Conservation (phyloP, 805 yeast genomes). For the Ogataea pini region DNA sequence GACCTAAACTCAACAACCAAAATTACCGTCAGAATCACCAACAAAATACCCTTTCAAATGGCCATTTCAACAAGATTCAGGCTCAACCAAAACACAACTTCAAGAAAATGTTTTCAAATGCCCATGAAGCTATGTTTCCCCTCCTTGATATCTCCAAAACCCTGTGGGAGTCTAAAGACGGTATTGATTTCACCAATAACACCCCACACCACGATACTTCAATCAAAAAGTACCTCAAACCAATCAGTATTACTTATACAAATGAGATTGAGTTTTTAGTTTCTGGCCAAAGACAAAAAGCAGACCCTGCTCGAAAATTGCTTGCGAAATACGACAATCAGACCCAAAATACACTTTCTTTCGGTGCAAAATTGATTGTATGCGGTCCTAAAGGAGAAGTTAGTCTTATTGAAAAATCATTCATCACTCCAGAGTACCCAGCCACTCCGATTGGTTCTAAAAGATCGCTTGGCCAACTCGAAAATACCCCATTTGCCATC, state of each 20-base stretch:
- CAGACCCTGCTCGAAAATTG: conserved; percentile 16
- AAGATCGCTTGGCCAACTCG: conserved; percentile 17
- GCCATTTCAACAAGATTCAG: not conserved
- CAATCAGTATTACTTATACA: conserved; percentile 12
- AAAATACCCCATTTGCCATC: conserved; percentile 14
- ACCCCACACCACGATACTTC: conserved; percentile 4
- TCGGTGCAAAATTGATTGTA: conserved; percentile 12
- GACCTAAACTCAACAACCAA: conserved; percentile 9
- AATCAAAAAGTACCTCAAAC: conserved; percentile 17
- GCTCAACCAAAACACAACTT: conserved; percentile 11
- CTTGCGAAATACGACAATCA: conserved; percentile 10
- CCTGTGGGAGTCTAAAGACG: conserved; percentile 17
- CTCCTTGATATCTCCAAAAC: conserved; percentile 8
- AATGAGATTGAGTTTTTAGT: not conserved
- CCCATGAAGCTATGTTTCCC: conserved; percentile 22
- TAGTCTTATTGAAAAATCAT: not conserved
- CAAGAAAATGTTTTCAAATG: conserved; percentile 2
- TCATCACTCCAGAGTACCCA: not conserved
- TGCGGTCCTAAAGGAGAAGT: conserved; percentile 11
- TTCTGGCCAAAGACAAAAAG: not conserved
- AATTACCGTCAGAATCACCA: conserved; percentile 8
- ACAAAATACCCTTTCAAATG: conserved; percentile 4
- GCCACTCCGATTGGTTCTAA: conserved; percentile 22
- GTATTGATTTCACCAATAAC: conserved; percentile 21
- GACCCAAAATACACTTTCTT: conserved; percentile 8